Conservation (phyloP, 1,284 basidiomycete species). For the Exobasidium rhododendri region DNA sequence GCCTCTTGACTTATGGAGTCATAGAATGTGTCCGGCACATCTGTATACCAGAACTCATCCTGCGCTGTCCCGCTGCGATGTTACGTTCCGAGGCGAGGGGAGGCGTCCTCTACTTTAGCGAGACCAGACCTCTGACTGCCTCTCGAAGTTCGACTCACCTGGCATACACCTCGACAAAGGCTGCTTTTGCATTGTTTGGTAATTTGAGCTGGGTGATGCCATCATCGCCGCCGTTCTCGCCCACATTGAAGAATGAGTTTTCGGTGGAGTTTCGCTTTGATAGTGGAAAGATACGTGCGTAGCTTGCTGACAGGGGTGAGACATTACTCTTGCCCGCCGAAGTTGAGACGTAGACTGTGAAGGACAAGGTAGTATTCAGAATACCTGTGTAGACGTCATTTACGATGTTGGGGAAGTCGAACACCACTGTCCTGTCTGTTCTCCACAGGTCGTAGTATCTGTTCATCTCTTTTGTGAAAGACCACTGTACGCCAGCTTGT, state of each 20-base stretch:
- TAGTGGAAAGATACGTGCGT: slow-evolving; percentile 28
- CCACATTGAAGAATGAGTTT: slow-evolving; percentile 26
- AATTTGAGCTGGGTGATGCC: slow-evolving; percentile 21
- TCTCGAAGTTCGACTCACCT: too few species aligned
- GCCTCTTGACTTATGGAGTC: slow-evolving; percentile 61
- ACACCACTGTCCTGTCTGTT: slow-evolving; percentile 21
- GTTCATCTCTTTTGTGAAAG: slow-evolving; percentile 25
- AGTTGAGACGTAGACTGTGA: slow-evolving; percentile 22
- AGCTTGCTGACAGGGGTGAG: slow-evolving; percentile 14
- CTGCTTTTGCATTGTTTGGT: slow-evolving; percentile 25
- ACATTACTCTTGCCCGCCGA: not conserved
- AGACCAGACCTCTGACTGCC: too few species aligned
- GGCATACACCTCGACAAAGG: slow-evolving; percentile 37
- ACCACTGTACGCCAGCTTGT: slow-evolving; percentile 28
- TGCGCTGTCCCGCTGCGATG: slow-evolving; percentile 21
- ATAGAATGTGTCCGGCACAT: slow-evolving; percentile 65
- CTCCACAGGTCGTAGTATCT: slow-evolving; percentile 30
- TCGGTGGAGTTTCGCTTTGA: slow-evolving; percentile 20
- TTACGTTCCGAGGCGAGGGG: not conserved
- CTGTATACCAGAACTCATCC: slow-evolving; percentile 64
- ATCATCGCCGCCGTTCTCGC: slow-evolving; percentile 17
- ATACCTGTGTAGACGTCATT: slow-evolving; percentile 33
- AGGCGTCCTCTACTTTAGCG: too few species aligned
- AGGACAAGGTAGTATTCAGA: slow-evolving; percentile 17
- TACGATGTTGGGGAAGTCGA: slow-evolving; percentile 42